These are phyloP conservation scores for Colletotrichum sp. DNA, from an alignment of 2,329 filamentous ascomycete species.

Conservation along the genomic window DNA sequence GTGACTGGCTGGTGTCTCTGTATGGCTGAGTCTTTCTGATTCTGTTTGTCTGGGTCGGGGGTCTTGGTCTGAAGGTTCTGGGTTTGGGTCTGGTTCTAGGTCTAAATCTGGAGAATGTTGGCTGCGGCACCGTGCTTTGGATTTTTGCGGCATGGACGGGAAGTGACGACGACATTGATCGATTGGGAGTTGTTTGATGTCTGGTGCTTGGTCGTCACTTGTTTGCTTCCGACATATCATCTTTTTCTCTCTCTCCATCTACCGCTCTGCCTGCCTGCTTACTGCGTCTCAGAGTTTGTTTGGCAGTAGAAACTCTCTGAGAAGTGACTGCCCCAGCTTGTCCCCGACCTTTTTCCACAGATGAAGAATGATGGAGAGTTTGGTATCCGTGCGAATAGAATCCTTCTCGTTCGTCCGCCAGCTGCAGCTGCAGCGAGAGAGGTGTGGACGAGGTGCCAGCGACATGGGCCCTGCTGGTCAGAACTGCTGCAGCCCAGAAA, in stretches of 20 bases:
- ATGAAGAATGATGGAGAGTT: conserved; percentile 4
- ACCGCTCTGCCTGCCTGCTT: neutral
- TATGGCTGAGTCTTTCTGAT: neutral
- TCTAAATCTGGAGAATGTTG: neutral
- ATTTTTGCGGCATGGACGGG: neutral
- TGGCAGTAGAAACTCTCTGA: neutral
- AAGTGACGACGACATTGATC: neutral
- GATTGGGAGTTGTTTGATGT: neutral
- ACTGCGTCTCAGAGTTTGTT: neutral
- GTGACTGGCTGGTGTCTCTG: neutral
- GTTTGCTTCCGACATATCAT: neutral
- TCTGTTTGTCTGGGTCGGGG: neutral
- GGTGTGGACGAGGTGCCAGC: conserved; percentile 14
- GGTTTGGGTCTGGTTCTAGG: neutral
- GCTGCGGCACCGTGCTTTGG: neutral
- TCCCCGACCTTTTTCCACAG: neutral
- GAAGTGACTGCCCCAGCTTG: neutral
- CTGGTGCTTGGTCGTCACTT: neutral
- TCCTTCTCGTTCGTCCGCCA: neutral
- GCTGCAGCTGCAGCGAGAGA: neutral
- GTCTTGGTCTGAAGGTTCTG: neutral
- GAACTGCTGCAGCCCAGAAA: conserved; percentile 16
- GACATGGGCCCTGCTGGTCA: conserved; percentile 18
- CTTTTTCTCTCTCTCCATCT: neutral
- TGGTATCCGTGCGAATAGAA: conserved; percentile 3